Conservation (phyloP, 192 early-diverging fungal species). For the Chytriomyces hyalinus region DNA sequence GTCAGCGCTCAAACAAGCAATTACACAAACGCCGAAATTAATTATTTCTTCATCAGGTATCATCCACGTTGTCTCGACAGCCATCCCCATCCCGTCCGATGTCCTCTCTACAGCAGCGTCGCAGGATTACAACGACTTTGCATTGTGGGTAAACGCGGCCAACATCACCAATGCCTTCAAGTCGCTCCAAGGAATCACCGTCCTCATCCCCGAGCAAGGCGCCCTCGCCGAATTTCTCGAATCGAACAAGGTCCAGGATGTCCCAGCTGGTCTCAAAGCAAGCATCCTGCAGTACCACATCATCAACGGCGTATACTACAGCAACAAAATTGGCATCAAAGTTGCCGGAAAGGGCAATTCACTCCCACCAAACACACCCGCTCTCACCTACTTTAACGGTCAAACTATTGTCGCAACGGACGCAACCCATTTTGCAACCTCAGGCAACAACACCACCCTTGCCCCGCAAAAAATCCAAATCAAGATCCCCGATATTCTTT, state of each 20-base stretch:
- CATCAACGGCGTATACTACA: constrained; percentile 11
- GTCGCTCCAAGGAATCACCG: constrained; percentile 18
- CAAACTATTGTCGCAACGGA: neutral
- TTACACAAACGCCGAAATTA: no score
- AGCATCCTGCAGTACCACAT: constrained; percentile 13
- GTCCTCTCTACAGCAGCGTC: neutral
- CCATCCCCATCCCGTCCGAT: constrained; percentile 6
- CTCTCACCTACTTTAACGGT: neutral
- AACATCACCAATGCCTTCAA: neutral
- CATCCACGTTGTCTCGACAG: neutral
- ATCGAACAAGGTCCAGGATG: neutral
- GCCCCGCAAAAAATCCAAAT: neutral
- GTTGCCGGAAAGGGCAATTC: neutral
- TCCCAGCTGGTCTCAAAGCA: neutral
- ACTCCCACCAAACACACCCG: neutral
- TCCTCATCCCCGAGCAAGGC: constrained; percentile 14
- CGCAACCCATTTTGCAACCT: neutral
- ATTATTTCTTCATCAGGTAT: neutral
- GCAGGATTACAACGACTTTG: neutral
- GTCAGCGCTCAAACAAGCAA: neutral
- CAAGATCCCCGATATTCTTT: neutral
- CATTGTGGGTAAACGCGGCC: neutral
- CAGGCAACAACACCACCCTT: neutral
- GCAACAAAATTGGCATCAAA: neutral
- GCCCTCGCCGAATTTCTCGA: neutral